A percentile compares a stretch with the other conserved stretches of the same genome.
Conservation (phyloP, 441 rosid species). For the Isatis lusitanica region DNA sequence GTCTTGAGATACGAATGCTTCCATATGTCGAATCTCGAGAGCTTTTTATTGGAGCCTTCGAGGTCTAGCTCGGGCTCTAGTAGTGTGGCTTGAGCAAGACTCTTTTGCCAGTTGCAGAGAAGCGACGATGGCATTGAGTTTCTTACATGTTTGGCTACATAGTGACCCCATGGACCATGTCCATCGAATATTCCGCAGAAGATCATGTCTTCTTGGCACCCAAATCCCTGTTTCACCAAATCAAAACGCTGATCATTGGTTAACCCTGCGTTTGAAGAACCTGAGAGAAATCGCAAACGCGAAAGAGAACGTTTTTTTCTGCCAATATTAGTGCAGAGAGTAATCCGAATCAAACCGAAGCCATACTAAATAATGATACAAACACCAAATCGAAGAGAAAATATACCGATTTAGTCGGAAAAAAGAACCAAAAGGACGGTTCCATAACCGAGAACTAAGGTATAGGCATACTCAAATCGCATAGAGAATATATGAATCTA, state of each 20-base stretch:
- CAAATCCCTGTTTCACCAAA: constrained; percentile 58
- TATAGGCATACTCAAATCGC: neutral
- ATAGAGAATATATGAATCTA: neutral
- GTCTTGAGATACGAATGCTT: constrained; percentile 75
- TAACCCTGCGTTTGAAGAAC: neutral
- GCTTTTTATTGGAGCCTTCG: neutral
- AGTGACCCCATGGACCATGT: constrained; percentile 98
- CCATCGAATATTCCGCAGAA: constrained; percentile 97
- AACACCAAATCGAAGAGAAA: neutral
- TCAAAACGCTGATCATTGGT: neutral
- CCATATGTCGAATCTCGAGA: constrained; percentile 46
- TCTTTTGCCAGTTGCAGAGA: constrained; percentile 87
- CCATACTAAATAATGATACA: no score
- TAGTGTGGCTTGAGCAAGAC: constrained; percentile 51
- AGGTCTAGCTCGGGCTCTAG: constrained; percentile 46
- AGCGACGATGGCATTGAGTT: constrained; percentile 69
- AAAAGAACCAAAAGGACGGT: neutral
- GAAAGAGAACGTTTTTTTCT: no score
- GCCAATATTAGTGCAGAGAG: no score
- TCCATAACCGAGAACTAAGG: neutral
- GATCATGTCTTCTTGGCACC: constrained; percentile 86
- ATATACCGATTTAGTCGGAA: neutral
- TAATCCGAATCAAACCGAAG: no score
- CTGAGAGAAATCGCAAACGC: constrained; percentile 4
- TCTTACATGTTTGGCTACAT: constrained; percentile 75